Percentiles rank a stretch among this genome's conserved stretches.
Conservation (phyloP, 2,329 filamentous ascomycete genomes). For the Alternaria ventricosa region DNA sequence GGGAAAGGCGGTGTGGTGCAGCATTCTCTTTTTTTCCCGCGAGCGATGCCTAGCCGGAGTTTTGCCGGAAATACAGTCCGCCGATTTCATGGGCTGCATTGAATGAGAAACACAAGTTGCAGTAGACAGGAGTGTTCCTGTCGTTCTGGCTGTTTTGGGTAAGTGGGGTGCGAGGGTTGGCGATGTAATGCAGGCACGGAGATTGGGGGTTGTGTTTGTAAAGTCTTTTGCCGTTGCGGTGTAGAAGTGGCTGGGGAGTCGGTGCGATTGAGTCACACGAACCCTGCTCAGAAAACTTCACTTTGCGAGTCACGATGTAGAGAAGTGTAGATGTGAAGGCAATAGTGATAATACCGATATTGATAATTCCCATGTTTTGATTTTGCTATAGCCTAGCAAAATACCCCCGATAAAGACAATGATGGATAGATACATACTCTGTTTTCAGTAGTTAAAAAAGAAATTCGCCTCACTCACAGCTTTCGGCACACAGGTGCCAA, state of each 20-base stretch:
- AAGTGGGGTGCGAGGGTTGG: not conserved
- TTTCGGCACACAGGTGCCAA: not conserved
- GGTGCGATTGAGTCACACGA: not conserved
- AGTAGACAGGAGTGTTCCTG: not conserved
- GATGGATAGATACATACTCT: conserved; percentile 17
- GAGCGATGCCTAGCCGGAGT: not conserved
- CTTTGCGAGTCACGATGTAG: not conserved
- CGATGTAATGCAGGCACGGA: not conserved
- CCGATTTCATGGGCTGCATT: not conserved
- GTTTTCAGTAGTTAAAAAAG: conserved; percentile 11
- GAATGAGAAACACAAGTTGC: not conserved
- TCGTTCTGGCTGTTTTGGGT: not conserved
- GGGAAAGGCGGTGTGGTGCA: not conserved
- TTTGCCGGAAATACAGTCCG: not conserved
- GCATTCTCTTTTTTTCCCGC: not conserved
- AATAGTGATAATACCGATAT: conserved; percentile 1
- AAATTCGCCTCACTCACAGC: conserved; percentile 13
- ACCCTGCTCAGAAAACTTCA: not conserved
- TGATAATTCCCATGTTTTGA: conserved; percentile 6
- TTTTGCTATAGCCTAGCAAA: conserved; percentile 6
- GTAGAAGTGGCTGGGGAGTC: not conserved
- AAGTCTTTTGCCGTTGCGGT: not conserved
- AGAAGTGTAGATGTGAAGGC: not conserved
- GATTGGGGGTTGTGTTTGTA: not conserved
- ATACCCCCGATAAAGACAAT: not conserved